Conservation (phyloP, 306 rosid genomes). For the Hippophae tibetana region DNA sequence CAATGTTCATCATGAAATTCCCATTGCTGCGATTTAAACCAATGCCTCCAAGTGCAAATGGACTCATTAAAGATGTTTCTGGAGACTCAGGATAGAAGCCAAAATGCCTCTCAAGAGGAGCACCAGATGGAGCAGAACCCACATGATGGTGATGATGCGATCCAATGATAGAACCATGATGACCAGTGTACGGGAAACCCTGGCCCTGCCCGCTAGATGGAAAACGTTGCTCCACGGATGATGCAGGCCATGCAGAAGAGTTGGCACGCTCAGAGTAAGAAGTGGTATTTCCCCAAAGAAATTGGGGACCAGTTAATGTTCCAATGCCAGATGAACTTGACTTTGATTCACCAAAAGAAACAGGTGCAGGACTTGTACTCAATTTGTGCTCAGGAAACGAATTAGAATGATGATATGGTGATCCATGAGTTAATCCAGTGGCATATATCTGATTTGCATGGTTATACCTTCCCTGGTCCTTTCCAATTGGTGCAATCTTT, state of each 20-base stretch:
- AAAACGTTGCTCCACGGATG: conserved; percentile 54
- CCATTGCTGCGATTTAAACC: conserved; percentile 45
- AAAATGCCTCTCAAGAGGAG: conserved; percentile 67
- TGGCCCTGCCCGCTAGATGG: conserved; percentile 66
- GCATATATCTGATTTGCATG: conserved; percentile 38
- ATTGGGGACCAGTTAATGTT: conserved; percentile 81
- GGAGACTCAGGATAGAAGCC: conserved; percentile 75
- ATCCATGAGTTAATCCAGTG: conserved; percentile 45
- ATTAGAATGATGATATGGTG: conserved; percentile 47
- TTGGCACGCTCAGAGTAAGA: conserved; percentile 49
- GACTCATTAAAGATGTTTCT: conserved; percentile 56
- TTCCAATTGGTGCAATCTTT: conserved; percentile 84
- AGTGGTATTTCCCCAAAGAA: conserved; percentile 93
- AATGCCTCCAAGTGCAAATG: conserved; percentile 44
- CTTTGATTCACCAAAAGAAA: conserved; percentile 45
- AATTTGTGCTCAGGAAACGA: conserved; percentile 62
- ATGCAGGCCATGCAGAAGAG: conserved; percentile 62
- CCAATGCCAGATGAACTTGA: conserved; percentile 61
- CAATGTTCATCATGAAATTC: conserved; percentile 57
- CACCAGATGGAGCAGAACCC: conserved; percentile 90
- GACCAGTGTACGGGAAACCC: conserved; percentile 45
- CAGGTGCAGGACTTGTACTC: conserved; percentile 55
- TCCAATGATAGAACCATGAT: conserved; percentile 45
- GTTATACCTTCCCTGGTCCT: conserved; percentile 65
- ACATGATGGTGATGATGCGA: conserved; percentile 61